These are phyloP conservation scores for Schizonepeta tenuifolia DNA, from an alignment of 257 asterid species.

Conservation along the genomic window DNA sequence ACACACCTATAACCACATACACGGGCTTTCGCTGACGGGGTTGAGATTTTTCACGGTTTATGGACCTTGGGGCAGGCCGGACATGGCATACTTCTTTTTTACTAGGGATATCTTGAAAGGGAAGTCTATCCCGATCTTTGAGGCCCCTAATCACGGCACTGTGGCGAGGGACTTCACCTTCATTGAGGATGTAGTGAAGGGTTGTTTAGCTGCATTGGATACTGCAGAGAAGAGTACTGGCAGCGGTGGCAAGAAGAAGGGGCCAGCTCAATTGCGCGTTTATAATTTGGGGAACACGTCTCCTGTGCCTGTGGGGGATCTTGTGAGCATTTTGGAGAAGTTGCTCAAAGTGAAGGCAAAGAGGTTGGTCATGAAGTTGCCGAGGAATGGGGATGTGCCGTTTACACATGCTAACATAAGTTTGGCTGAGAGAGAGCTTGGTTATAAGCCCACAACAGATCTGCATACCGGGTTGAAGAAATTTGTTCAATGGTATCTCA, in stretches of 20 bases:
- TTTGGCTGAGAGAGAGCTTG: constrained; percentile 56
- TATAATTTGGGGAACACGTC: constrained; percentile 63
- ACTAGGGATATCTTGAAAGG: constrained; percentile 61
- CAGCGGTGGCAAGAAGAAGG: constrained; percentile 68
- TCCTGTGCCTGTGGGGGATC: constrained; percentile 65
- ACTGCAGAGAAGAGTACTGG: constrained; percentile 69
- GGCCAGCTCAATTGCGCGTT: constrained; percentile 58
- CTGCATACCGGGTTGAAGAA: constrained; percentile 62
- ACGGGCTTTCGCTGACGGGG: constrained; percentile 66
- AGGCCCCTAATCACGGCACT: constrained; percentile 59
- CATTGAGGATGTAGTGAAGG: constrained; percentile 69
- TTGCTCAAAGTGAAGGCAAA: constrained; percentile 63
- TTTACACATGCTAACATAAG: constrained; percentile 71
- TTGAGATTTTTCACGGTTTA: constrained; percentile 67
- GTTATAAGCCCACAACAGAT: constrained; percentile 63
- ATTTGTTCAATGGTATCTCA: constrained; percentile 60
- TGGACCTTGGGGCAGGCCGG: constrained; percentile 80
- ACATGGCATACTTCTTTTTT: constrained; percentile 70
- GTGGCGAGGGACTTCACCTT: constrained; percentile 71
- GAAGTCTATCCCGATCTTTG: constrained; percentile 59
- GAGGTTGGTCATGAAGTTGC: constrained; percentile 59
- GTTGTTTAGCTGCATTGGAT: constrained; percentile 63
- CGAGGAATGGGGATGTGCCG: constrained; percentile 70
- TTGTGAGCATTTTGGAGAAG: constrained; percentile 65
- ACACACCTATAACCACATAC: constrained; percentile 63